These are phyloP conservation scores for Colletotrichum lentis DNA, from an alignment of 2,329 filamentous ascomycete species.

Conservation along the genomic window DNA sequence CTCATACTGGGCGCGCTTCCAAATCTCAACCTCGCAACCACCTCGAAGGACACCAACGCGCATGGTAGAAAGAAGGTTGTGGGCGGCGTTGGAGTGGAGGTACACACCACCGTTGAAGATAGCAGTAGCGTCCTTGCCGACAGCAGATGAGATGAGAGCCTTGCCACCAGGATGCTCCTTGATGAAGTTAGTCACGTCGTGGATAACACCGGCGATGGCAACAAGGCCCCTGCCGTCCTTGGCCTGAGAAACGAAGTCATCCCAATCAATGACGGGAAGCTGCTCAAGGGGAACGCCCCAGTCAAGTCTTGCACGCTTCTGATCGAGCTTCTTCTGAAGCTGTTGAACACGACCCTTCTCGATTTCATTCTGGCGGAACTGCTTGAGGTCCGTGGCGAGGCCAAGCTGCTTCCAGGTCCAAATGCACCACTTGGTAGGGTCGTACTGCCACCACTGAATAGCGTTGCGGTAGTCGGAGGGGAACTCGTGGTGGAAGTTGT, in stretches of 20 bases:
- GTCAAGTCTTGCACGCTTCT: slow-evolving; percentile 82
- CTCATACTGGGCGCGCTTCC: slow-evolving; percentile 85
- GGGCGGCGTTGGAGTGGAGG: slow-evolving; percentile 87
- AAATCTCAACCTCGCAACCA: slow-evolving; percentile 90
- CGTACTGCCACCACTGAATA: slow-evolving; percentile 90
- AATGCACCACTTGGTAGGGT: slow-evolving; percentile 91
- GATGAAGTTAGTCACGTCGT: slow-evolving; percentile 85
- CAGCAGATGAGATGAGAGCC: slow-evolving; percentile 81
- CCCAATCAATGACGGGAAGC: slow-evolving; percentile 86
- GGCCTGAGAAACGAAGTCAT: slow-evolving; percentile 80
- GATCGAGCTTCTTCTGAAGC: slow-evolving; percentile 90
- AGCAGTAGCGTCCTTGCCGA: slow-evolving; percentile 88
- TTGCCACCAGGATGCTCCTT: slow-evolving; percentile 91
- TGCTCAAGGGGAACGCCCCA: slow-evolving; percentile 88
- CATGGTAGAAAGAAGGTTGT: slow-evolving; percentile 90
- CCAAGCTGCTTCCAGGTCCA: slow-evolving; percentile 85
- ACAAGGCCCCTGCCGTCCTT: slow-evolving; percentile 81
- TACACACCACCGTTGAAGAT: slow-evolving; percentile 95
- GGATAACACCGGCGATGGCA: slow-evolving; percentile 83
- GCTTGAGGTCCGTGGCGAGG: slow-evolving; percentile 85
- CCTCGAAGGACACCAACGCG: slow-evolving; percentile 85
- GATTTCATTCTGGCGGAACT: slow-evolving; percentile 91
- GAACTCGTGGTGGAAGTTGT: slow-evolving; percentile 97
- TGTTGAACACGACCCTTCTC: slow-evolving; percentile 91
- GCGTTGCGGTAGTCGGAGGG: slow-evolving; percentile 93